Evolutionary conservation across 352 stramenopile species (phyloP), one percentile per base, ranked within the genome.

Genomic region (Elongisporangium anandrum): DNA sequence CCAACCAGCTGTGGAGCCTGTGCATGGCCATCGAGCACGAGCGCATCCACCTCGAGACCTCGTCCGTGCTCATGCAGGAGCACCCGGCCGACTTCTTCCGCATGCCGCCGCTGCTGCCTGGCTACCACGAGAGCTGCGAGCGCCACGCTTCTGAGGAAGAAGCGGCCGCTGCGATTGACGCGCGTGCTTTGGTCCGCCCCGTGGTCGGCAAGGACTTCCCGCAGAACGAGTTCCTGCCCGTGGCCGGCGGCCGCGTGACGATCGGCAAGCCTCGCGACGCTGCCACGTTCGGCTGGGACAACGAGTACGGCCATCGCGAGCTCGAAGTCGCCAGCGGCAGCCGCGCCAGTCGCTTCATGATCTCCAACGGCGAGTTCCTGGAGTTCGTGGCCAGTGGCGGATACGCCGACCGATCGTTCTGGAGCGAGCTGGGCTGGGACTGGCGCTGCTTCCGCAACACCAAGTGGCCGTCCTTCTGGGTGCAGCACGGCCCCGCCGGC

Each of bases 11-110:
- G 45, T 99, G 97, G 97, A 89, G 88, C 26, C 54, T 99, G 24
- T 88, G 92, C 63, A 98, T 99, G 94, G 85, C 73, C 34, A 91
- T 98, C 48, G 97, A 99, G 64, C 97, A 99, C 71, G 96, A 99
- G 53, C 88, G 96, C 12, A 99, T 99, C 66, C 97, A 99, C 73
- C 68, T 99, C 23, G 97, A 99, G 74, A 99, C 97, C 24, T 98
- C 93, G 47, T 98, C 94, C 3, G 95, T 98, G 65, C 80, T 98
- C 52, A 98, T 98, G 72, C 79, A 90, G 16, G 92, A 98, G 66
- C 87, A 97, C 60, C 89, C 90, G 1, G 77, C 93, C 58, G 75
- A 97, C 52, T 91, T 97, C 57, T 95, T 99, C 48, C 61, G 72
- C 57, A 80, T 77, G 66, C 91, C 93, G 15, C 65, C 81, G 19